Evolutionary conservation across 805 yeast species (phyloP), one percentile per base, ranked within the genome.

Genomic region (Candida mattraensis): DNA sequence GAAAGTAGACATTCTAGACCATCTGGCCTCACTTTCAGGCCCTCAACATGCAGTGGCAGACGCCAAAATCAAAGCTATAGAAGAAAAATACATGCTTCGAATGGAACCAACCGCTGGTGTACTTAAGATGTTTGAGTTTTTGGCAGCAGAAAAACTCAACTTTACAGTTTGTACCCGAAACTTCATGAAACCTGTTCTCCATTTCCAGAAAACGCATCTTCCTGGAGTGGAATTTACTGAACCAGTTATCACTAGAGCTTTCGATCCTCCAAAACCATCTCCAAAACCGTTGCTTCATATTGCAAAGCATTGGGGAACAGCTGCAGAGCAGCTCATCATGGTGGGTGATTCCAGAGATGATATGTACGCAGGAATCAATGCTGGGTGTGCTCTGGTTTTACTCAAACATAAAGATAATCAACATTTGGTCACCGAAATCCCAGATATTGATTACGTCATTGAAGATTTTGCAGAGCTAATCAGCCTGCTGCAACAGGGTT

Each of bases 291-390:
- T 82, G 25, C 52, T 74, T 14, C 74, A 78, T 44, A 80, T 82
- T 16, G 74, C 80, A 3, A 40, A 61, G 24, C 33, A 48, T 3
- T 75, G 83, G 79, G 66, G 64, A 2, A 31, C 72, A 12, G 47
- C 56, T 1, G 75, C 83, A 0, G 45, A 56, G 12, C 63, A 72
- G 24, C 43, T 81, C 19, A 52, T 80, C 5, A 82, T 82, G 88
- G 83, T 82, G 11, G 89, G 89, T 9, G 88, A 82, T 52, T 81
- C 87, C 0, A 56, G 66, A 25, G 88, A 82, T 56, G 89, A 82
- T 50, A 76, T 82, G 78, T 59, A 49, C 26, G 75, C 84, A 19
- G 88, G 87, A 3, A 53, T 66, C 19, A 47, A 61, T n/a, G 87
- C 88, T 1, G 87, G 87, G 0, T 72, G 75, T 27, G 62, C 70